Evolutionary conservation across 345 rosid genomes (phyloP).

Genomic region (Salix suchowensis): DNA sequence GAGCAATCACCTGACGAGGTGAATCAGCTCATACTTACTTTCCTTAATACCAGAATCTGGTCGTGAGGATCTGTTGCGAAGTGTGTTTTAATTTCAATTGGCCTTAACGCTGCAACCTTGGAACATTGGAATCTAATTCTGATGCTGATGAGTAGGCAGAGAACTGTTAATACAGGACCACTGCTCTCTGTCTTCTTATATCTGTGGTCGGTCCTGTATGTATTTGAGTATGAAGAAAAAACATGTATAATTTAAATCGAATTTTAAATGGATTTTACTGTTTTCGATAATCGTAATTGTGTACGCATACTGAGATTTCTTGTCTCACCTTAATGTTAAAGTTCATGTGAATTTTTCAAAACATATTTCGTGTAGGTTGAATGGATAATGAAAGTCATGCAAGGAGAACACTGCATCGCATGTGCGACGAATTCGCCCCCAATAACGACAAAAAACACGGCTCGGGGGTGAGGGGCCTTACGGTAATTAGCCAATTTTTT

Average conservation of each 20-base stretch:
- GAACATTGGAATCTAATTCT: background rate
- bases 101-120: background rate
- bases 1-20: conserved; percentile 52
- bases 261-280: too few species aligned
- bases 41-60: conserved; percentile 26
- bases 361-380: too few species aligned
- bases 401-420: background rate
- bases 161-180: background rate
- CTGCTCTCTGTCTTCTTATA: background rate
- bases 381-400: too few species aligned
- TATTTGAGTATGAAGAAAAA: background rate
- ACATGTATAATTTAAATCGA: background rate
- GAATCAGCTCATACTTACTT: conserved; percentile 39
- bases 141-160: background rate
- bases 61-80: background rate
- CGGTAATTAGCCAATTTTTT: too few species aligned
- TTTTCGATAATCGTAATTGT: too few species aligned
- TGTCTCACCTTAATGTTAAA: too few species aligned
- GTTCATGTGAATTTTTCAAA: too few species aligned
- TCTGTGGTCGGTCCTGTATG: background rate
- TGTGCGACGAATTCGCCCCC: too few species aligned
- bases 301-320: too few species aligned
- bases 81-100: too few species aligned
- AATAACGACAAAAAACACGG: too few species aligned
- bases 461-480: too few species aligned